These are phyloP conservation scores for Vigna nakashimae DNA, from an alignment of 306 rosid genomes.

Conservation along the genomic window DNA sequence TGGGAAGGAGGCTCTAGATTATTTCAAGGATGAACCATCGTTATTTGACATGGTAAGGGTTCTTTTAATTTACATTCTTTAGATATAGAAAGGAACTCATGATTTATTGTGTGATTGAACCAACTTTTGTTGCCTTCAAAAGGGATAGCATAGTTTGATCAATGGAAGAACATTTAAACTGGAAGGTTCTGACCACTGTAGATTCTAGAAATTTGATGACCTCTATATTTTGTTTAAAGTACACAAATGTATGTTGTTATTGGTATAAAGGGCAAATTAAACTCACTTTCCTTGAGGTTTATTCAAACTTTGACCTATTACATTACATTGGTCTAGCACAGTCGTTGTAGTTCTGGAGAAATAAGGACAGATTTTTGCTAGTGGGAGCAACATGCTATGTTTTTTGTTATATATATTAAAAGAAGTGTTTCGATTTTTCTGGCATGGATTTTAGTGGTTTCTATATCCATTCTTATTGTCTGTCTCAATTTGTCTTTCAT, in stretches of 20 bases:
- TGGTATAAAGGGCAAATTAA: neutral
- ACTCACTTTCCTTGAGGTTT: neutral
- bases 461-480: slow-evolving; percentile 32
- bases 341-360: slow-evolving; percentile 4
- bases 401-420: neutral
- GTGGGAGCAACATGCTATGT: neutral
- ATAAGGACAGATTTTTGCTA: neutral
- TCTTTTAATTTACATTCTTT: slow-evolving; percentile 11
- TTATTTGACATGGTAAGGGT: slow-evolving; percentile 72
- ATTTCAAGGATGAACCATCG: slow-evolving; percentile 76
- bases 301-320: neutral
- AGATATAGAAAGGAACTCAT: neutral
- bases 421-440: neutral
- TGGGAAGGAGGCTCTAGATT: slow-evolving; percentile 87
- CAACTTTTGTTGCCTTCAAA: neutral
- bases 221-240: neutral
- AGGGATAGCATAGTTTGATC: neutral
- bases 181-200: neutral
- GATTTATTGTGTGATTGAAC: slow-evolving; percentile 5
- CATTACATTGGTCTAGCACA: neutral
- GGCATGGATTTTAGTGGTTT: slow-evolving; percentile 7
- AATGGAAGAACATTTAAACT: slow-evolving; percentile 19
- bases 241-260: neutral
- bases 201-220: neutral
- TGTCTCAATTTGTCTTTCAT: slow-evolving; percentile 42